Conservation (phyloP, 176 grass and related monocot species). For the Hordeum marinum region DNA sequence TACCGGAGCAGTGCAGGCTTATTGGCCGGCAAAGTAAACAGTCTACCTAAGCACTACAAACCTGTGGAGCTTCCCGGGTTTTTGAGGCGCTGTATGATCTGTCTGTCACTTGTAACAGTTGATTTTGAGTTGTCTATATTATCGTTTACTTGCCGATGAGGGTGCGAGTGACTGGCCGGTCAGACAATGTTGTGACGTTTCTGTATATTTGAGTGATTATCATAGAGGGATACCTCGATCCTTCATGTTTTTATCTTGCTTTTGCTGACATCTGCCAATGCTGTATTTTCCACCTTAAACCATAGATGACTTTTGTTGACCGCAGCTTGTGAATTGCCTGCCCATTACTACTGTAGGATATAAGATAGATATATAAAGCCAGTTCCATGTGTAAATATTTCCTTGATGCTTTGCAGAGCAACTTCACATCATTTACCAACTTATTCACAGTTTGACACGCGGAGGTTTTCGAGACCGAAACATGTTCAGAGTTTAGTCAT, state of each 20-base stretch:
- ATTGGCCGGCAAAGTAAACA: slow-evolving; percentile 64
- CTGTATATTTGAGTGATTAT: slow-evolving; percentile 80
- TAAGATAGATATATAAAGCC: background rate
- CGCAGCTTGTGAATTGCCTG: background rate
- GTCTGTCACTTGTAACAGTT: slow-evolving; percentile 54
- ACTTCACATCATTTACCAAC: background rate
- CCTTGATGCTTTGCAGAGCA: background rate
- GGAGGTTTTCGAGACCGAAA: background rate
- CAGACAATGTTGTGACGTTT: slow-evolving; percentile 39
- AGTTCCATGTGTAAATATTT: background rate
- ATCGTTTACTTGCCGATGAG: slow-evolving; percentile 24
- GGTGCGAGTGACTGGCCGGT: slow-evolving; percentile 14
- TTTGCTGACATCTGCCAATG: slow-evolving; percentile 19
- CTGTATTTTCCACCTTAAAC: background rate
- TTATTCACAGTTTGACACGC: background rate
- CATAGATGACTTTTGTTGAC: background rate
- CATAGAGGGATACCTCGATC: slow-evolving; percentile 45
- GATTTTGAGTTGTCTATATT: slow-evolving; percentile 45
- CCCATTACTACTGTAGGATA: too few relatives aligned
- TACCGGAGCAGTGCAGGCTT: slow-evolving; percentile 86
- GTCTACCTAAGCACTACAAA: slow-evolving; percentile 35
- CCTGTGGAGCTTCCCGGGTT: slow-evolving; percentile 21
- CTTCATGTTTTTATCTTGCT: background rate
- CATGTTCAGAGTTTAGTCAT: background rate
- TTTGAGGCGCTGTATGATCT: slow-evolving; percentile 20